phyloP scores from a whole-genome alignment of 169 alveolate species.

The Babesia ovata region DNA sequence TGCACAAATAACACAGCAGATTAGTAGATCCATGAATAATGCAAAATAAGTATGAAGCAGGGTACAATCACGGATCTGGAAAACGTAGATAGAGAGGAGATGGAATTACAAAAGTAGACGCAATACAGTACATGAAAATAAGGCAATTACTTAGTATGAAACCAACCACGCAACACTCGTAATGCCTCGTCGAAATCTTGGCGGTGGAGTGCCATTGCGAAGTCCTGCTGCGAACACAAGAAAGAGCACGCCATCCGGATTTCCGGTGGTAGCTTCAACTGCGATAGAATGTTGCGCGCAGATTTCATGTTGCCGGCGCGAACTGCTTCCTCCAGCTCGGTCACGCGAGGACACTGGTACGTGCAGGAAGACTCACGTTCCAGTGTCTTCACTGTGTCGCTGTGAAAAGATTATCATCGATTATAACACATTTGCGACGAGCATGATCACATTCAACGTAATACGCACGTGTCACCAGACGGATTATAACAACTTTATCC shows the following conservation, averaged over 20 bases:
- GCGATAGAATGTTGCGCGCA: conserved; percentile 60
- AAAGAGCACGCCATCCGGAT: conserved; percentile 69
- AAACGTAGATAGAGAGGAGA: no score
- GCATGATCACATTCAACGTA: no score
- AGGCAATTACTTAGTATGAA: not conserved
- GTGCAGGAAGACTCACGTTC: conserved; percentile 70
- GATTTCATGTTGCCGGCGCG: conserved; percentile 63
- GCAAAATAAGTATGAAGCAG: no score
- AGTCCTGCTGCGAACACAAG: conserved; percentile 73
- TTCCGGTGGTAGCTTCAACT: conserved; percentile 47
- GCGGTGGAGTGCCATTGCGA: conserved; percentile 65
- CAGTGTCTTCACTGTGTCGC: conserved; percentile 64
- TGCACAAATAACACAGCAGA: no score
- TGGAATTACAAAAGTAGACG: no score
- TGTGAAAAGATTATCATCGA: not conserved
- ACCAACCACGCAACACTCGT: conserved; percentile 65
- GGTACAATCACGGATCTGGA: no score
- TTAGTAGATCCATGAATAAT: no score
- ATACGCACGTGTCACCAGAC: no score
- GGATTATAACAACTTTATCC: no score
- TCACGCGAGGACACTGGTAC: conserved; percentile 61
- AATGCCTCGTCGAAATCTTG: conserved; percentile 68
- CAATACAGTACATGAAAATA: no score
- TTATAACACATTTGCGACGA: not conserved
- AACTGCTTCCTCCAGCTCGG: conserved; percentile 61